These are phyloP conservation scores for Debaryomyces udenii DNA, from an alignment of 1,139 yeast genomes.

Conservation along the genomic window DNA sequence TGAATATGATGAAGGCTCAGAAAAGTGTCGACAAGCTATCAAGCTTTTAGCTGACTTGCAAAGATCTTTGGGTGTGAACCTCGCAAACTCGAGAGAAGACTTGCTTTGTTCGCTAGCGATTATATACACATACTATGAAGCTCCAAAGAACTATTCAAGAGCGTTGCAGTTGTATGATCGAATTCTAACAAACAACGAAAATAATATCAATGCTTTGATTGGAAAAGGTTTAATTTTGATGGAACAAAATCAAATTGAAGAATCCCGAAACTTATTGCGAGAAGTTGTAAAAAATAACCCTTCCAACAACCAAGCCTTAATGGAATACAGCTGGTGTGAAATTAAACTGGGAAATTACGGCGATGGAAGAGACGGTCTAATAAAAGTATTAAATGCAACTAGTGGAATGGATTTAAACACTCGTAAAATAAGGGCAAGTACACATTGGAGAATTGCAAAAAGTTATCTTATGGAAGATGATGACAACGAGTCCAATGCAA, in stretches of 20 bases:
- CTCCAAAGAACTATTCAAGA: slow-evolving; percentile 81
- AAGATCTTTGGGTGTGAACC: slow-evolving; percentile 47
- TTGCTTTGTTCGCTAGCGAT: slow-evolving; percentile 71
- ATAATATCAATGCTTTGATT: slow-evolving; percentile 62
- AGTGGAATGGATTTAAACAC: slow-evolving; percentile 56
- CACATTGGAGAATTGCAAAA: slow-evolving; percentile 74
- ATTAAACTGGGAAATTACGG: slow-evolving; percentile 54
- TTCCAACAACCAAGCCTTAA: slow-evolving; percentile 59
- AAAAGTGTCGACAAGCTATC: slow-evolving; percentile 64
- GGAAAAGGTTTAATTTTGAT: slow-evolving; percentile 82
- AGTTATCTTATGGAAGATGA: slow-evolving; percentile 39
- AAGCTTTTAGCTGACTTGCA: slow-evolving; percentile 53
- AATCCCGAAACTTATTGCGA: slow-evolving; percentile 56
- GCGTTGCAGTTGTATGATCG: slow-evolving; percentile 75
- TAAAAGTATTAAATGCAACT: slow-evolving; percentile 43
- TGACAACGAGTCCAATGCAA: slow-evolving; percentile 33
- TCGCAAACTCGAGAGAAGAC: slow-evolving; percentile 58
- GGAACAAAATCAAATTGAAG: slow-evolving; percentile 59
- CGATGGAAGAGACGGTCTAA: slow-evolving; percentile 57
- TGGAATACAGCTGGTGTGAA: slow-evolving; percentile 82
- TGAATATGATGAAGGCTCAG: slow-evolving; percentile 67
- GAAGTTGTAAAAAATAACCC: slow-evolving; percentile 56
- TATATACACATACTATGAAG: slow-evolving; percentile 80
- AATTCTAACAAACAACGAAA: slow-evolving; percentile 49
- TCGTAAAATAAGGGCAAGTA: slow-evolving; percentile 58